A percentile compares a stretch with the other conserved stretches of the same genome.
Evolutionary conservation across 2,329 filamentous ascomycete species (phyloP).

Genomic region (Trichoderma simmonsii): DNA sequence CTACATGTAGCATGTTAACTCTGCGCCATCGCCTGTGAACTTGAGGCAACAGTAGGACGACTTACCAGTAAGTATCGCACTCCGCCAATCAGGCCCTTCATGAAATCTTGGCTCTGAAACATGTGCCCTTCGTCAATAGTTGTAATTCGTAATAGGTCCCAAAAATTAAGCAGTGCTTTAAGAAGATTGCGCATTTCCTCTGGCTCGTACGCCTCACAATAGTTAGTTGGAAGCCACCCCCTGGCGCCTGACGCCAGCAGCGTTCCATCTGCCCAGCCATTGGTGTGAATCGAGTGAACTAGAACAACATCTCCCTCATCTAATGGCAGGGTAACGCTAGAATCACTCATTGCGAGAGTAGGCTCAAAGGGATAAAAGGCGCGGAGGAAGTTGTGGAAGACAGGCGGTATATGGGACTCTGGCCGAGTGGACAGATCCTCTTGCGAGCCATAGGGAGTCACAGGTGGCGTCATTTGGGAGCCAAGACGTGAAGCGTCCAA

Average conservation of each 20-base stretch:
- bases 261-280: conserved; percentile 97
- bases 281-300: conserved; percentile 94
- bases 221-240: conserved; percentile 97
- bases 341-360: conserved; percentile 70
- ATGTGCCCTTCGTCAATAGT: conserved; percentile 71
- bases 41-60: conserved; percentile 22
- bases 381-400: conserved; percentile 92
- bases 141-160: conserved; percentile 81
- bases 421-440: conserved; percentile 50
- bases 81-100: conserved; percentile 89
- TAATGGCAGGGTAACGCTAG: conserved; percentile 83
- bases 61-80: conserved; percentile 85
- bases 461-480: conserved; percentile 71
- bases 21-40: not conserved
- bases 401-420: conserved; percentile 50
- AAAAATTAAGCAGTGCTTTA: conserved; percentile 84
- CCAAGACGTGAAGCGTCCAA: conserved; percentile 37
- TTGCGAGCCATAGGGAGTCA: conserved; percentile 67
- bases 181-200: conserved; percentile 81
- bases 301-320: conserved; percentile 89
- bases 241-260: conserved; percentile 79
- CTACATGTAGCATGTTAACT: conserved; percentile 42
- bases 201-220: conserved; percentile 92
- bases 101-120: conserved; percentile 89
- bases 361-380: conserved; percentile 93